Percentiles rank a stretch among this genome's conserved stretches.
Evolutionary conservation across 768 basidiomycete genomes (phyloP).

Genomic region (Mycena venus): DNA sequence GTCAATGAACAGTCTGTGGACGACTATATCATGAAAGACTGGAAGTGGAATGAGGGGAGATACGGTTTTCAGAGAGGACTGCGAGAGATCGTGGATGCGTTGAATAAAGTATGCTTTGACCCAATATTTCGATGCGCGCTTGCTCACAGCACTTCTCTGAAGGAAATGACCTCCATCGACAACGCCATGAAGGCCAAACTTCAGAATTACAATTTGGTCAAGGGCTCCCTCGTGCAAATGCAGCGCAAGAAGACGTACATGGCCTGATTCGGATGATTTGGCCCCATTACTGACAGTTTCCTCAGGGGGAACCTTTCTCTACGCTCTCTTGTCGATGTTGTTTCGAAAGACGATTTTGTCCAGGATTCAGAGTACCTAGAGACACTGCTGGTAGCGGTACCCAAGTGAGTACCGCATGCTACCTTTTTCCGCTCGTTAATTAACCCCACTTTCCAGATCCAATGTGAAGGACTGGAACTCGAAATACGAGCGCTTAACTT

Average conservation of each 20-base stretch:
- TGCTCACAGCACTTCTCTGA: slow-evolving; percentile 24
- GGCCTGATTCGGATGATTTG: not conserved
- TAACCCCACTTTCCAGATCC: slow-evolving; percentile 63
- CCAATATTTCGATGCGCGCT: slow-evolving; percentile 1
- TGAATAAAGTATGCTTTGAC: slow-evolving; percentile 79
- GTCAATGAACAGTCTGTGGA: slow-evolving; percentile 87
- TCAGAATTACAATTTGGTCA: slow-evolving; percentile 92
- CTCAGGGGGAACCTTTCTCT: slow-evolving; percentile 94
- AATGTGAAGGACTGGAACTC: slow-evolving; percentile 88
- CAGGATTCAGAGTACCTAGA: slow-evolving; percentile 95
- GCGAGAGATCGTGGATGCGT: slow-evolving; percentile 84
- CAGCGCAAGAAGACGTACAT: slow-evolving; percentile 92
- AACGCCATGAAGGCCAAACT: slow-evolving; percentile 93
- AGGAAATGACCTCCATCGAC: slow-evolving; percentile 97
- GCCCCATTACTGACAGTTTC: slow-evolving; percentile 20
- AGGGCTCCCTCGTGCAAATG: slow-evolving; percentile 91
- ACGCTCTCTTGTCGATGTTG: slow-evolving; percentile 86
- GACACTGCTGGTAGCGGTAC: slow-evolving; percentile 92
- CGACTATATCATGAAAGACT: slow-evolving; percentile 81
- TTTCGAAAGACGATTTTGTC: slow-evolving; percentile 85
- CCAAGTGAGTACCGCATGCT: slow-evolving; percentile 72
- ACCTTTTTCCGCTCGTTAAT: slow-evolving; percentile 13
- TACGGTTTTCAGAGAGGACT: slow-evolving; percentile 89
- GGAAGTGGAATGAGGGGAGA: slow-evolving; percentile 95
- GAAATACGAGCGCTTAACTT: slow-evolving; percentile 88